phyloP scores from a whole-genome alignment of 192 early-diverging fungal genomes.

The Thamnidium elegans region DNA sequence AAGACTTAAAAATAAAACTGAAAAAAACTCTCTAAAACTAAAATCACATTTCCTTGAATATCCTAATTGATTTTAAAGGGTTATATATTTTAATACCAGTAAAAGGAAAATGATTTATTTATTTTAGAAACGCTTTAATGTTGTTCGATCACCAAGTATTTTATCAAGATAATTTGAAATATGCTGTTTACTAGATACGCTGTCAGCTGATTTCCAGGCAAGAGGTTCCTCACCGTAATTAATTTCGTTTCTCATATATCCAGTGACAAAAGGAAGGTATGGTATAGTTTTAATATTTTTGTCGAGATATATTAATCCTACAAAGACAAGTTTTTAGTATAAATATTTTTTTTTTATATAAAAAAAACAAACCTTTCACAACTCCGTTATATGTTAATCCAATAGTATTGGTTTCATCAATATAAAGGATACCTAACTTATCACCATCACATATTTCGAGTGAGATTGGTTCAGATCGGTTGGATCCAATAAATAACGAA shows the following conservation, averaged over 20 bases:
- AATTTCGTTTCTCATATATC: slow-evolving; percentile 1
- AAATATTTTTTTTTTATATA: too few species aligned
- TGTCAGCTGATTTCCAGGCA: slow-evolving; percentile 12
- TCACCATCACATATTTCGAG: slow-evolving; percentile 23
- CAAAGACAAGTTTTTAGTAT: too few species aligned
- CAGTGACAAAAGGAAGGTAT: slow-evolving; percentile 13
- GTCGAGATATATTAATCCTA: not conserved
- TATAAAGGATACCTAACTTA: slow-evolving; percentile 16
- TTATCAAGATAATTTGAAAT: slow-evolving; percentile 8
- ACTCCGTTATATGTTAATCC: too few species aligned
- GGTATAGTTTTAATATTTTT: slow-evolving; percentile 10
- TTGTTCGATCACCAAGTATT: not conserved
- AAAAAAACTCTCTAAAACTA: too few species aligned
- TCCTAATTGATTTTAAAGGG: too few species aligned
- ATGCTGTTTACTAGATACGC: slow-evolving; percentile 5
- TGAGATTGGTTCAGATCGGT: slow-evolving; percentile 11
- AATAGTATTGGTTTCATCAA: too few species aligned
- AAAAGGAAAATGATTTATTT: too few species aligned
- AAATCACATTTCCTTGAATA: too few species aligned
- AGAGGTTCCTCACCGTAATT: slow-evolving; percentile 16
- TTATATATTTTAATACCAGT: too few species aligned
- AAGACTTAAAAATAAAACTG: too few species aligned
- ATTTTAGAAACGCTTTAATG: too few species aligned
- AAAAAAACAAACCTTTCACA: too few species aligned
- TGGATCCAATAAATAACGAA: not conserved